Base-by-base conservation (phyloP, 169 alveolate species). In the Fabrea salina region DNA sequence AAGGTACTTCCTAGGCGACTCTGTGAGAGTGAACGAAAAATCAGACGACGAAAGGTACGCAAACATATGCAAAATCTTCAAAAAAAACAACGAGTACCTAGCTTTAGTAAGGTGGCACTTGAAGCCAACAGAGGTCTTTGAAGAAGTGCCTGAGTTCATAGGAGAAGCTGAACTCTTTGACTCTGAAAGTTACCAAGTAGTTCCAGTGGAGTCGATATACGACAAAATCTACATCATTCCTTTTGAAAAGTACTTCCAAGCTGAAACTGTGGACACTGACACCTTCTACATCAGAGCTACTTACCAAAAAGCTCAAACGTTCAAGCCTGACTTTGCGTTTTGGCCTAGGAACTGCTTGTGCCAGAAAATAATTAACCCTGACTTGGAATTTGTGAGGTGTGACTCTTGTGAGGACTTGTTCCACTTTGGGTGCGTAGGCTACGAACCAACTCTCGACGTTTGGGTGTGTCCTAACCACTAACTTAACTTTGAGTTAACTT, bases 331-430 rank as follows among this genome's bases (percentile, higher is more conserved):
- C 2, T 7, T 43, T 1, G 22, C 1, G n/a, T 13, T 16, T 13
- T 67, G 78, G 35, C n/a, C 39, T 13, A 67, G n/a, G 22, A 59
- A 41, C 13, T 67, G 78, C 4, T 43, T 1, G 8, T 67, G 78
- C 41, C 19, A 67, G 37, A n/a, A 13, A 1, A 27, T 43, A 11
- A 19, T 67, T 13, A 67, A 67, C 64, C 78, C 78, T 40, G 78
- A 67, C 27, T 16, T 1, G 40, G 2, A 22, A 11, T 40, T n/a
- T 19, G 16, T 41, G 8, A 30, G 16, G 0, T 67, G 78, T 4
- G 78, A 44, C 32, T 22, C 8, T 8, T 67, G 78, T 59, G 8
- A 7, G 11, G 44, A 2, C 8, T 19, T 19, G 8, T 67, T 67
- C 39, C 78, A 67, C 35, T 0, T 7, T 8, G 59, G 44, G 4